Evolutionary conservation across 1,284 basidiomycete genomes (phyloP).

Genomic region (Amylostereum chailletii): DNA sequence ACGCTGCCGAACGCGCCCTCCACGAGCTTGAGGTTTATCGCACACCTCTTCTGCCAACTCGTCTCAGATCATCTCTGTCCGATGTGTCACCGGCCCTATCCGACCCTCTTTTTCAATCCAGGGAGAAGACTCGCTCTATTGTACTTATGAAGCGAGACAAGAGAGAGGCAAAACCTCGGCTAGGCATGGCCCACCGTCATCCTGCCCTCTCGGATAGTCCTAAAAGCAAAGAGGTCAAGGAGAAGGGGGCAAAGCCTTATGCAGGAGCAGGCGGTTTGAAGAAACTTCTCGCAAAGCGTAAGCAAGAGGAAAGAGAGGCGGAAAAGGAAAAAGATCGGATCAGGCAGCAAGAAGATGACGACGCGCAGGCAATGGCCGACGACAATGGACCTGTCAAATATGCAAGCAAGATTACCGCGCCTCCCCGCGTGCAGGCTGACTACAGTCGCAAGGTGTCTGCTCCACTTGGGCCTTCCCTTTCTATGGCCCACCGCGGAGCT

Average conservation of each 20-base stretch:
- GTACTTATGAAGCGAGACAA: slow-evolving; percentile 42
- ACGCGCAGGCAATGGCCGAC: slow-evolving; percentile 24
- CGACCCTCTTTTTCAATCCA: slow-evolving; percentile 48
- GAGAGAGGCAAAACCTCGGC: slow-evolving; percentile 23
- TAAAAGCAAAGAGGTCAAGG: slow-evolving; percentile 13
- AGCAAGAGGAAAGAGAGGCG: slow-evolving; percentile 26
- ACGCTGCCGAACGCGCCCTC: slow-evolving; percentile 53
- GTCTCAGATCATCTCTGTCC: slow-evolving; percentile 40
- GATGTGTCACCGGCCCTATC: slow-evolving; percentile 26
- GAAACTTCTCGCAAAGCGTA: slow-evolving; percentile 53
- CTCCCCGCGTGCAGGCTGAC: slow-evolving; percentile 13
- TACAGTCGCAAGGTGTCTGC: slow-evolving; percentile 13
- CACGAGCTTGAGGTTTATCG: slow-evolving; percentile 68
- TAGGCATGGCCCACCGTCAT: slow-evolving; percentile 20
- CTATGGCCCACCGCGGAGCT: slow-evolving; percentile 28
- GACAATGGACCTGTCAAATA: slow-evolving; percentile 14
- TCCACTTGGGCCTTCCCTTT: slow-evolving; percentile 9
- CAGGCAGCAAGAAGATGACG: slow-evolving; percentile 22
- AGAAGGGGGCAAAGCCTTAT: slow-evolving; percentile 44
- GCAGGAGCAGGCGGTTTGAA: slow-evolving; percentile 68
- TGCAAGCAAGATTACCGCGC: slow-evolving; percentile 20
- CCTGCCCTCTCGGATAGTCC: slow-evolving; percentile 3
- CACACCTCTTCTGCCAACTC: slow-evolving; percentile 64
- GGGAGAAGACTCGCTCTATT: slow-evolving; percentile 40
- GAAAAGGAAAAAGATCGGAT: slow-evolving; percentile 20